Evolutionary conservation across 495 filamentous ascomycete species (phyloP), one percentile per base, ranked within the genome.

Genomic region (Penicillium argentinense): DNA sequence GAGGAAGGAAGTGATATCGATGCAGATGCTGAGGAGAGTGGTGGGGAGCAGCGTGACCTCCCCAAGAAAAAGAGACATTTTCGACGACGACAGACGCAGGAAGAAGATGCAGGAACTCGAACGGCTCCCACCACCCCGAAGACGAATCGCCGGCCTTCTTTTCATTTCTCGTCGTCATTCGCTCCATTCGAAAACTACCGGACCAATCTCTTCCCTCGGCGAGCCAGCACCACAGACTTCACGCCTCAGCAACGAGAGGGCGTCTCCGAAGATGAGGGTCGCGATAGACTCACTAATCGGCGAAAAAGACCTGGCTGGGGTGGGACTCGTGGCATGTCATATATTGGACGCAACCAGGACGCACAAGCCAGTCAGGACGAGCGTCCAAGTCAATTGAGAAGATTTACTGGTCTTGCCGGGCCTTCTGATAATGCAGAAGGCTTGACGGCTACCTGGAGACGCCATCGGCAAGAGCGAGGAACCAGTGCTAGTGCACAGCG

Each of bases 261-360:
- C 14, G 71, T 92, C 5, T 97, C 91, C 12, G 91, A 97, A 60
- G 91, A 91, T 46, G 91, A 96, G 62, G 90, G 90, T 22, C 83
- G 89, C 14, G 83, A 92, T 45, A 76, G 84, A 27, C 66, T 96
- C 5, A 36, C 17, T 21, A 75, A 71, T 12, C 83, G 82, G 73
- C 67, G 76, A 32, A 74, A 75, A 49, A 72, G 75, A 57, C 56
- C 75, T 21, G 33, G 7, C 8, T 82, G 77, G 78, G 64, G 79
- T 47, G 74, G 75, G 58, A 60, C 72, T 51, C 72, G 86, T 57
- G 71, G 80, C 16, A 54, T 82, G 53, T 67, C 80, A 57, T 84
- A 83, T 64, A 54, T 66, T 42, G 72, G 74, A 18, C 63, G 63
- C 41, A 69, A 64, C 30, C 64, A 62, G n/a, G 68, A 72, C 19